These are phyloP conservation scores for Mollisiaceae sp. DNA, from an alignment of 2,329 filamentous ascomycete genomes.

Conservation along the genomic window DNA sequence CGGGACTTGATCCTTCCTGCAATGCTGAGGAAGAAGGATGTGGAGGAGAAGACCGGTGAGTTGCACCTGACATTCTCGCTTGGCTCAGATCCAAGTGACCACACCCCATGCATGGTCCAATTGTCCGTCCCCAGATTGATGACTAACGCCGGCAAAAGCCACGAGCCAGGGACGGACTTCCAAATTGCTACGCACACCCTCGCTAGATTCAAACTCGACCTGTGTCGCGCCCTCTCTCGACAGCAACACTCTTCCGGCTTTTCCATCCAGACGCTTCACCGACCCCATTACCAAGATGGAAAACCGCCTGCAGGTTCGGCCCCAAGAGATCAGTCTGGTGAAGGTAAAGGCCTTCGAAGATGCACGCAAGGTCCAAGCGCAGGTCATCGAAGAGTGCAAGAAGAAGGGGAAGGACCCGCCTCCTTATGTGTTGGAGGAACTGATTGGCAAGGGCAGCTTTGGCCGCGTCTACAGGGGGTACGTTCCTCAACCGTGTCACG, in stretches of 20 bases:
- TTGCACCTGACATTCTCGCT: background rate
- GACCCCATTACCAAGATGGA: constrained; percentile 1
- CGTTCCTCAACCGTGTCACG: constrained; percentile 25
- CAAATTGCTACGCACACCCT: background rate
- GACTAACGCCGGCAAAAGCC: background rate
- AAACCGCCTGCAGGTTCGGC: background rate
- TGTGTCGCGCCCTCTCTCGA: background rate
- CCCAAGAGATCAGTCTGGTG: background rate
- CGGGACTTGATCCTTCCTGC: background rate
- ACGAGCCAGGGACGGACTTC: background rate
- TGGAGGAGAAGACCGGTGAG: background rate
- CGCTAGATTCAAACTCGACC: background rate
- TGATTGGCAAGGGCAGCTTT: constrained; percentile 78
- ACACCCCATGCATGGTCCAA: too few relatives aligned
- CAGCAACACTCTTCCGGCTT: background rate
- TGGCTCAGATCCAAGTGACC: background rate
- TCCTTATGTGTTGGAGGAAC: constrained; percentile 70
- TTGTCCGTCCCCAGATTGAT: too few relatives aligned
- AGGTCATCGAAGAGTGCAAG: constrained; percentile 65
- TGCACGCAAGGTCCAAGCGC: constrained; percentile 71
- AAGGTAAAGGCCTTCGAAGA: constrained; percentile 58
- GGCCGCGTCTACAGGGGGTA: constrained; percentile 73
- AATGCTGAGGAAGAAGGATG: background rate
- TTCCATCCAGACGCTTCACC: background rate
- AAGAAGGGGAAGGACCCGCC: constrained; percentile 65